Conservation (phyloP, 139 green algal species). For the Chlorella sp. region DNA sequence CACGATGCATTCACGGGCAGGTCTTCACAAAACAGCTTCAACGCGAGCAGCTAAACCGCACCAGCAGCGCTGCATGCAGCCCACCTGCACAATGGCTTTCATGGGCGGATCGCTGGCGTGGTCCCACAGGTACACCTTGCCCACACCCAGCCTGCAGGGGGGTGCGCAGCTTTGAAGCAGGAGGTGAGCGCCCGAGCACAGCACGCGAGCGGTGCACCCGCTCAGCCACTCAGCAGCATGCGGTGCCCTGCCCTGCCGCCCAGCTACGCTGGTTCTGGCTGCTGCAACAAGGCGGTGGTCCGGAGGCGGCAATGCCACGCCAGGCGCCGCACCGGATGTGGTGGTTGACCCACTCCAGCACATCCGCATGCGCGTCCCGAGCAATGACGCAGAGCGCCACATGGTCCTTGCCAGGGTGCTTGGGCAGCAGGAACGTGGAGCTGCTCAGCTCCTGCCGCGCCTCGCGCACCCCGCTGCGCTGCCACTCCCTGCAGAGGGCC, state of each 20-base stretch:
- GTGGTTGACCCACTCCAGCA: conserved; percentile 47
- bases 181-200: no score
- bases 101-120: conserved; percentile 38
- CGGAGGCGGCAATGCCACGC: no score
- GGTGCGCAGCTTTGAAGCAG: no score
- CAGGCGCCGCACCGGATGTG: conserved; percentile 8
- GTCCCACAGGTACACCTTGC: conserved; percentile 40
- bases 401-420: conserved; percentile 22
- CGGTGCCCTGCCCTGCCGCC: no score
- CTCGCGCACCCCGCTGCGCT: neutral
- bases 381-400: conserved; percentile 39
- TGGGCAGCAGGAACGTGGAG: neutral
- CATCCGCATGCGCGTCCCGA: conserved; percentile 37
- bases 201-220: no score
- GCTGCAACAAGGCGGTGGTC: no score
- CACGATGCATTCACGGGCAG: no score
- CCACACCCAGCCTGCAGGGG: conserved; percentile 25
- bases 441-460: conserved; percentile 11
- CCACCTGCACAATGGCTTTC: conserved; percentile 16
- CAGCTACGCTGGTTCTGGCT: no score
- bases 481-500: conserved; percentile 17
- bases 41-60: neutral
- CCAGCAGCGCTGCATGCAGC: neutral
- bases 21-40: no score
- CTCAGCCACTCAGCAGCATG: no score